Conservation (phyloP, 2,329 filamentous ascomycete genomes). For the Xylariaceae sp. region DNA sequence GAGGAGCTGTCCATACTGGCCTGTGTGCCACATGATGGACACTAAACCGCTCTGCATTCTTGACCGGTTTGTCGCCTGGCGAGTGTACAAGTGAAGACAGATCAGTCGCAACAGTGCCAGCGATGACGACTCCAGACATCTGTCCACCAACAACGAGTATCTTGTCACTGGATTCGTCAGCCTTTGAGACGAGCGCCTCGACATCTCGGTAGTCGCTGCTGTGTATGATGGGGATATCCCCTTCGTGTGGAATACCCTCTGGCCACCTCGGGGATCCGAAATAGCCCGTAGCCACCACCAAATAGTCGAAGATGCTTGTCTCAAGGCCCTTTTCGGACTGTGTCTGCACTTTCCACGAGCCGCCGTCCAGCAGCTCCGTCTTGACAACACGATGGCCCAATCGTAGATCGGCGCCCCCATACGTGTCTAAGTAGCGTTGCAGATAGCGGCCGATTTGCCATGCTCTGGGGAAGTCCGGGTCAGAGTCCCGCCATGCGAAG, state of each 20-base stretch:
- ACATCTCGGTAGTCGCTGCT: constrained; percentile 62
- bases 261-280: constrained; percentile 60
- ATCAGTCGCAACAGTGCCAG: constrained; percentile 65
- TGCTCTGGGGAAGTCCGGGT: constrained; percentile 65
- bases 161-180: constrained; percentile 44
- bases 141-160: constrained; percentile 73
- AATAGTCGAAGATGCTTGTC: constrained; percentile 58
- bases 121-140: constrained; percentile 76
- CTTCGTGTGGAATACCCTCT: constrained; percentile 34
- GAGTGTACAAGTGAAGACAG: constrained; percentile 59
- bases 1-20: constrained; percentile 67
- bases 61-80: constrained; percentile 39
- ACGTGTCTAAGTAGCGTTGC: constrained; percentile 55
- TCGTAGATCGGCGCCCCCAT: constrained; percentile 44
- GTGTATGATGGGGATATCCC: constrained; percentile 53
- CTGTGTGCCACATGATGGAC: constrained; percentile 65
- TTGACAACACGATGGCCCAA: constrained; percentile 45
- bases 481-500: constrained; percentile 58
- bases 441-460: constrained; percentile 74
- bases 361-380: constrained; percentile 33
- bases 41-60: constrained; percentile 45
- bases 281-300: constrained; percentile 71
- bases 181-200: constrained; percentile 40
- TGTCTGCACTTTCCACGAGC: constrained; percentile 40
- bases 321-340: constrained; percentile 35